Base-by-base conservation (phyloP, 208 protist species). In the Crithidia bombi region DNA sequence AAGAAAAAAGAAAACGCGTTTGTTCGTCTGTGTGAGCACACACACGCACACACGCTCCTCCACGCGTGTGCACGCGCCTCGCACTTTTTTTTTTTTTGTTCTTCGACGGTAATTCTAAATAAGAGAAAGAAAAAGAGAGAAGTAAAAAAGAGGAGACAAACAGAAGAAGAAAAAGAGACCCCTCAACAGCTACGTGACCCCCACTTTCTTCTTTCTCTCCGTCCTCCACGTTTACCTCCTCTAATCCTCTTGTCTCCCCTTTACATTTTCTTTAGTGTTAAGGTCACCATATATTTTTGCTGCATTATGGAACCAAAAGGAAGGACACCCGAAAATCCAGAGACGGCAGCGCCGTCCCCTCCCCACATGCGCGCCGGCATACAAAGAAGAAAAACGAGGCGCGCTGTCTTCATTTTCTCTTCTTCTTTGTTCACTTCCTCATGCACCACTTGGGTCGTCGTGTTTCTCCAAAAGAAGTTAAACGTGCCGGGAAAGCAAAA, bases 141-240 rank as follows among this genome's bases (percentile, higher is more conserved):
- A 32, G 19, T 7, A 50, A 30, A 51, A 68, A 68, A 52, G 62
- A 33, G 52, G 28, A 61, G 39, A 65, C 14, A 33, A 32, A 23
- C 4, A 11, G 25, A 26, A 33, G 0, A 32, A 7, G 5, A 15
- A 33, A n/a, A n/a, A n/a, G n/a, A n/a, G n/a, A n/a, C n/a, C 21
- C 30, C 21, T n/a, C 4, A 7, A n/a, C 17, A n/a, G 21, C 5
- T 21, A 10, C 15, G 17, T n/a, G 15, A 19, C 6, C 46, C 28
- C 21, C 28, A 38, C 50, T 36, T 2, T 30, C 50, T 56, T 52
- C 1, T n/a, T n/a, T n/a, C n/a, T n/a, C n/a, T n/a, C n/a, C n/a
- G n/a, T n/a, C n/a, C n/a, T n/a, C n/a, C n/a, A n/a, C n/a, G n/a
- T n/a, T n/a, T n/a, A n/a, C n/a, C 25, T 36, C 7, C 26, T 51